Base-by-base conservation (phyloP, 208 protist genomes). In the Strigomonas culicis region DNA sequence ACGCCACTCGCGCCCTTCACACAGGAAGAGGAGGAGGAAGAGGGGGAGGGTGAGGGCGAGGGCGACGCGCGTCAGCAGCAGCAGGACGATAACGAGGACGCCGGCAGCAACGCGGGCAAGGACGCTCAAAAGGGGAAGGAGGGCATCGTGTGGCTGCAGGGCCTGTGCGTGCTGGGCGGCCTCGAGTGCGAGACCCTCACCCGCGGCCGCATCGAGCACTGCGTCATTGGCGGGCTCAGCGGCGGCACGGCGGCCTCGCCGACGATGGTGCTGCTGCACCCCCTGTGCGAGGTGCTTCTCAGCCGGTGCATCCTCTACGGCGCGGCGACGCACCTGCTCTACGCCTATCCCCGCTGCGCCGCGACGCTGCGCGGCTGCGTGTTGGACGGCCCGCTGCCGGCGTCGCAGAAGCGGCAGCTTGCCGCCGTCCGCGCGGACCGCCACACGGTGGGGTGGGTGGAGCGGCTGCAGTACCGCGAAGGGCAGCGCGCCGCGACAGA, bases 271-370 rank as follows among this genome's bases (percentile, higher is more conserved):
- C 70, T 76, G 25, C 75, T 72, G 1, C 80, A 84, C 34, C 72
- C 87, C 24, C 72, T 93, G 25, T 73, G 74, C 6, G 82, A 87
- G 63, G 79, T 74, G 17, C 15, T 68, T 10, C 49, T 90, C 22
- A 72, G 81, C 25, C 75, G 80, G 62, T 89, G 74, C 55, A 41
- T 93, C 28, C 65, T 93, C 39, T 93, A 82, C 58, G 87, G 87
- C 49, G 70, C 79, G 60, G 50, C 51, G 21, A 47, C 80, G 50
- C 78, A 93, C 60, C 84, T 70, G 22, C 28, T 93, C 2, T 93
- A 93, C 72, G 87, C 87, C 31, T 93, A 77, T 63, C 87, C 87
- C 4, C 79, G 82, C 53, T 76, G 74, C 39, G 59, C 73, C 4
- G 50, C 88, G 7, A 50, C 55, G 22, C 27, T 93, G 62, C 39